Conservation (phyloP, 139 green algal species). For the Nannochloris sp. region DNA sequence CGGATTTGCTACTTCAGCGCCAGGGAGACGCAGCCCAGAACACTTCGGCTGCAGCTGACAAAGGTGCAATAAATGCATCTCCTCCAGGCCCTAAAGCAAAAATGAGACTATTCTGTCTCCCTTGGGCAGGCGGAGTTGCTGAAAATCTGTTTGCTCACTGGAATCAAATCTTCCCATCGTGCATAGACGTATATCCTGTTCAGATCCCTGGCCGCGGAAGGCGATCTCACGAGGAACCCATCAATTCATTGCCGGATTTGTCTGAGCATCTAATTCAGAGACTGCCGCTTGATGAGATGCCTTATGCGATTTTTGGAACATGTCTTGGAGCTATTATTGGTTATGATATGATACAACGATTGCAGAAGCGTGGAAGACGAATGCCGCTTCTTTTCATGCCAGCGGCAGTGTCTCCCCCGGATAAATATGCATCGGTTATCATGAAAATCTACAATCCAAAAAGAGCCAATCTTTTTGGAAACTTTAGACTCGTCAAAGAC, state of each 20-base stretch:
- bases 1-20: background rate
- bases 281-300: slow-evolving; percentile 32
- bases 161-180: slow-evolving; percentile 29
- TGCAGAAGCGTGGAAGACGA: slow-evolving; percentile 1
- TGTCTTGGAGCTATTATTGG: slow-evolving; percentile 38
- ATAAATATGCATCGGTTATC: slow-evolving; percentile 33
- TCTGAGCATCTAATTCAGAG: slow-evolving; percentile 11
- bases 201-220: slow-evolving; percentile 35
- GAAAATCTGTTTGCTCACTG: slow-evolving; percentile 38
- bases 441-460: slow-evolving; percentile 27
- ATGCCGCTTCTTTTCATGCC: slow-evolving; percentile 28
- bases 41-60: background rate
- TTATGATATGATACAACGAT: slow-evolving; percentile 27
- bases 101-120: slow-evolving; percentile 40
- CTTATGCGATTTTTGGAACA: slow-evolving; percentile 37
- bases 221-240: slow-evolving; percentile 10
- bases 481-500: slow-evolving; percentile 3
- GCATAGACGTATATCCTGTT: slow-evolving; percentile 36
- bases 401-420: slow-evolving; percentile 33
- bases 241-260: slow-evolving; percentile 10
- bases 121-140: slow-evolving; percentile 36
- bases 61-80: slow-evolving; percentile 10
- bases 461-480: too few relatives aligned
- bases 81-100: slow-evolving; percentile 18
- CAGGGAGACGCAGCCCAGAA: background rate